Evolutionary conservation across 1,284 basidiomycete genomes (phyloP).

Genomic region (Leccinum laetum): DNA sequence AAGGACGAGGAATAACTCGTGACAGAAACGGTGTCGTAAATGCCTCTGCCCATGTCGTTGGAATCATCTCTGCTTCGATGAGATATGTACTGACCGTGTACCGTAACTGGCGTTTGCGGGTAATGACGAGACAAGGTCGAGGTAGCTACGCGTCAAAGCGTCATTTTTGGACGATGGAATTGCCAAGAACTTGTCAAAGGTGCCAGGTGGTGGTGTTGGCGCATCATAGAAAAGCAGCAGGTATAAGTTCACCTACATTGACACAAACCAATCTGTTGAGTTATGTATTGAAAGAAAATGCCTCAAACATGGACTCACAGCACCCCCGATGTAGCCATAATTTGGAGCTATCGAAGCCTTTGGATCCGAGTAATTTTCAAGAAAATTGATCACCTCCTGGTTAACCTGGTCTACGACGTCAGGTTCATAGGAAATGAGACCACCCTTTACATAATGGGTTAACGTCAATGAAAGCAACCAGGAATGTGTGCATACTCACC

Average conservation of each 20-base stretch:
- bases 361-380: slow-evolving; percentile 48
- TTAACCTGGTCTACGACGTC: slow-evolving; percentile 16
- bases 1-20: slow-evolving; percentile 2
- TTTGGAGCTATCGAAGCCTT: slow-evolving; percentile 57
- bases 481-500: not conserved
- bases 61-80: not conserved
- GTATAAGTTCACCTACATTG: slow-evolving; percentile 34
- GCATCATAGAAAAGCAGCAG: slow-evolving; percentile 52
- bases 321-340: slow-evolving; percentile 35
- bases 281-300: not conserved
- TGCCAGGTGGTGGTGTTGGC: slow-evolving; percentile 44
- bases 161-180: slow-evolving; percentile 33
- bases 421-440: slow-evolving; percentile 43
- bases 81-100: not conserved
- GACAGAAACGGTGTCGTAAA: slow-evolving; percentile 11
- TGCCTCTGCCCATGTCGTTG: not conserved
- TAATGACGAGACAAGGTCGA: slow-evolving; percentile 20
- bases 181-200: slow-evolving; percentile 44
- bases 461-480: not conserved
- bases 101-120: slow-evolving; percentile 5
- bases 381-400: slow-evolving; percentile 49
- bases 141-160: slow-evolving; percentile 35
- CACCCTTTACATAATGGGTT: slow-evolving; percentile 42
- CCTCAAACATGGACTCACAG: not conserved
- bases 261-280: not conserved